These are phyloP conservation scores for Populus euphratica DNA, from an alignment of 345 rosid species.

Conservation along the genomic window DNA sequence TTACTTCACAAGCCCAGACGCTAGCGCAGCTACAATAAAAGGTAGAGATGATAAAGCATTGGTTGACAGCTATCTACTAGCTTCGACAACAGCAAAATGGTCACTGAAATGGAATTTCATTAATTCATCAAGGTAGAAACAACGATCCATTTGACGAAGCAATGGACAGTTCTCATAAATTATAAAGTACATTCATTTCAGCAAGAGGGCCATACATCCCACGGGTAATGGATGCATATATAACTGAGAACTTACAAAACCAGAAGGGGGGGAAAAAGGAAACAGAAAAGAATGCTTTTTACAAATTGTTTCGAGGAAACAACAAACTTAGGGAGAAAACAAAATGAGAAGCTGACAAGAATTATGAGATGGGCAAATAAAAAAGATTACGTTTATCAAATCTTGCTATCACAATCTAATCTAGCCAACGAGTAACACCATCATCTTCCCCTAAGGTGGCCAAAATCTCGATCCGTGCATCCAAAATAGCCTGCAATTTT, in stretches of 20 bases:
- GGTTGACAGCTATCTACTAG: neutral
- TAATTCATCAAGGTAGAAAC: neutral
- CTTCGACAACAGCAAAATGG: neutral
- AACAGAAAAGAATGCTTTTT: constrained; percentile 33
- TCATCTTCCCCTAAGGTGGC: constrained; percentile 79
- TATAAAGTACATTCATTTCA: neutral
- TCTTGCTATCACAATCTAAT: constrained; percentile 36
- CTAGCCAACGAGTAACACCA: constrained; percentile 88
- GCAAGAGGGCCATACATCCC: neutral
- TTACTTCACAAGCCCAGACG: neutral
- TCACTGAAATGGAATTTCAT: neutral
- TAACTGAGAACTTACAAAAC: neutral
- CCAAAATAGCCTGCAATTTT: constrained; percentile 70
- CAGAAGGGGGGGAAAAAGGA: neutral
- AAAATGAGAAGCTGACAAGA: constrained; percentile 3
- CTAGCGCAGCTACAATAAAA: neutral
- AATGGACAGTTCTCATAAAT: neutral
- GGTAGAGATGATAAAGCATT: neutral
- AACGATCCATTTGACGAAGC: neutral
- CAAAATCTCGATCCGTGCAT: constrained; percentile 71
- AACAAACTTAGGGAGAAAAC: constrained; percentile 19
- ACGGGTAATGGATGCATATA: neutral
- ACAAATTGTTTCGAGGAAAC: constrained; percentile 30
- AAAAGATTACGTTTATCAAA: neutral
- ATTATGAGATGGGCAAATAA: constrained; percentile 3